A percentile compares a stretch with the other conserved stretches of the same genome.
phyloP scores from a whole-genome alignment of 805 yeast genomes.

The Komagataella populi region DNA sequence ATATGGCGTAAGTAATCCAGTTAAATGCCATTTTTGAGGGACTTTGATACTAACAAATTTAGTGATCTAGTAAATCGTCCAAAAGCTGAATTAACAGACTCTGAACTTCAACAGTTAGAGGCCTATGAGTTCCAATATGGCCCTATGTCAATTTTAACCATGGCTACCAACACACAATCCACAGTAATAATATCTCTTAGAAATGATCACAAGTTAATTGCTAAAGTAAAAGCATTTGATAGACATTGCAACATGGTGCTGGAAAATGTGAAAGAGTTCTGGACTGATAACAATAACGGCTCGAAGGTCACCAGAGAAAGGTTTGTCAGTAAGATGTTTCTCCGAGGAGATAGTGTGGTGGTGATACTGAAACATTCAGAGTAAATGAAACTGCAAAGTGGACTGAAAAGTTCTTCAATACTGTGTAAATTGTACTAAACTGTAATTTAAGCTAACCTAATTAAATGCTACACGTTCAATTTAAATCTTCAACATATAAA shows the following conservation, averaged over 20 bases:
- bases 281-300: slow-evolving; percentile 43
- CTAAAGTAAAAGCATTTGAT: slow-evolving; percentile 87
- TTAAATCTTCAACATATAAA: too few relatives aligned
- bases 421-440: neutral
- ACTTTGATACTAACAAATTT: slow-evolving; percentile 1
- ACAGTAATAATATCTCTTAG: slow-evolving; percentile 82
- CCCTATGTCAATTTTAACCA: slow-evolving; percentile 80
- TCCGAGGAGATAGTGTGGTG: slow-evolving; percentile 93
- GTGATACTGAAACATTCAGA: slow-evolving; percentile 34
- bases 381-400: neutral
- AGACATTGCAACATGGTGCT: slow-evolving; percentile 90
- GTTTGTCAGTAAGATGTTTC: slow-evolving; percentile 77
- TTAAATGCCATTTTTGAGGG: neutral
- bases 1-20: slow-evolving; percentile 7
- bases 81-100: slow-evolving; percentile 65
- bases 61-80: slow-evolving; percentile 65
- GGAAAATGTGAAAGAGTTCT: slow-evolving; percentile 79
- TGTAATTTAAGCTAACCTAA: neutral
- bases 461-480: too few relatives aligned
- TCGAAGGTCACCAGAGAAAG: slow-evolving; percentile 44
- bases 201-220: slow-evolving; percentile 85
- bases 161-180: slow-evolving; percentile 59
- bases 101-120: slow-evolving; percentile 69
- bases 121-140: slow-evolving; percentile 86
- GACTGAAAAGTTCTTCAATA: neutral